Base-by-base conservation (phyloP, 352 stramenopile species). In the Bremia lactucae region DNA sequence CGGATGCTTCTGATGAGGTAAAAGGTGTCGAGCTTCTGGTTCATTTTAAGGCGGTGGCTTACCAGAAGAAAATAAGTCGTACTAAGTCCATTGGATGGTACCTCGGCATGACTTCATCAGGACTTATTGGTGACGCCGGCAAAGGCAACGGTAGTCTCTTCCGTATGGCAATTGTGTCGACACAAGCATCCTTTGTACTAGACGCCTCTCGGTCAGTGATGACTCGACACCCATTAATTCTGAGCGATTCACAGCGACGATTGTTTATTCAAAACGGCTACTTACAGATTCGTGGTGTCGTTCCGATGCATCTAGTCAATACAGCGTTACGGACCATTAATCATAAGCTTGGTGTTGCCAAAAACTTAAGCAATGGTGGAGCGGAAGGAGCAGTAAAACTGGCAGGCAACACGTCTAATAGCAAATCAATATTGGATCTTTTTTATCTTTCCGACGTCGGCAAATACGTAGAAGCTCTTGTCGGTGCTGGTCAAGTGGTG, bases 261-360 rank as follows among this genome's bases (percentile, higher is more conserved):
- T 62, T 60, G 15, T 90, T 90, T 52, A 78, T 81, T 49, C 61
- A 66, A 33, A 71, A 90, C 22, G 78, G 78, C n/a, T 87, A 69
- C 45, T 48, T 90, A 6, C 62, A 78, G 52, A 66, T 90, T 20
- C 74, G 68, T 22, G 58, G 66, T 9, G 74, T 65, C 6, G 74
- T 90, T 16, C 59, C 72, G 1, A 44, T 86, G 16, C 38, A 43
- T 8, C 52, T 90, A 25, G 56, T 75, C 1, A 78, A 87, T 31
- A 56, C 66, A 1, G 72, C 59, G 10, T 41, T 83, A 42, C 59
- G 65, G 7, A 72, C 66, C 34, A 83, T 88, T 48, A 88, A 88
- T 36, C 75, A 90, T 42, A 73, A 90, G 23, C 59, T 90, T 3
- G 72, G 75, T 2, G 62, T 80, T 13, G 71, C 75, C 15, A 69